Evolutionary conservation across 2,329 filamentous ascomycete genomes (phyloP), one percentile per base, ranked within the genome.

Genomic region (Leptographium radiaticola): DNA sequence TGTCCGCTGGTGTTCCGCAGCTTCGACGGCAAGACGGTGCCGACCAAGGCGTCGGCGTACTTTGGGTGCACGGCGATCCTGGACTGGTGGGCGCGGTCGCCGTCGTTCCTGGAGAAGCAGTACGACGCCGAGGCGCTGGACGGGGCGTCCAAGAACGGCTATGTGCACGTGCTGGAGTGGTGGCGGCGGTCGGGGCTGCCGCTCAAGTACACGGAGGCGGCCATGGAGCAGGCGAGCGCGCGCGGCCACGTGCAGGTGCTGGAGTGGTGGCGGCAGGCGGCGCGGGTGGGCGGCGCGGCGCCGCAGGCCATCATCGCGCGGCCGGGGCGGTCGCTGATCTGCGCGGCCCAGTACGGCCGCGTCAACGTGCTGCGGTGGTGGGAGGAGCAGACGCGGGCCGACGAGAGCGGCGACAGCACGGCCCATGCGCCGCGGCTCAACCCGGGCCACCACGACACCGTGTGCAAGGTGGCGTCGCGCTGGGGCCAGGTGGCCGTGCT

Each of bases 91-190:
- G 83, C 83, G 51, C 86, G 85, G 36, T 90, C 87, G 15, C 81
- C 84, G 0, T 87, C 84, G 13, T 91, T 95, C 58, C 75, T 89
- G 3, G 87, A 86, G 57, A 90, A 91, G 64, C 87, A 94, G 44
- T 95, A 96, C 66, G 86, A 86, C 51, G 74, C 79, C 42, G 89
- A 95, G 66, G 87, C 89, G 12, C 76, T 97, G 31, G 89, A 97
- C 64, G 86, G 86, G 34, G 91, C 91, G 8, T 94, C 87, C 1
- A 84, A 86, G 53, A 85, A 88, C 55, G 90, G 91, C 6, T 93
- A 89, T 61, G 78, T 94, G 15, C 80, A 87, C 59, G 84, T 95
- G 0, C 76, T 97, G 1, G 87, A 95, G 87, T 97, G 91, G 91
- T 86, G 86, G 65, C 77, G 84, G 25, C 88, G 85, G 9, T 80